Base-by-base conservation (phyloP, 2,329 filamentous ascomycete genomes). In the Fusarium drepaniforme region DNA sequence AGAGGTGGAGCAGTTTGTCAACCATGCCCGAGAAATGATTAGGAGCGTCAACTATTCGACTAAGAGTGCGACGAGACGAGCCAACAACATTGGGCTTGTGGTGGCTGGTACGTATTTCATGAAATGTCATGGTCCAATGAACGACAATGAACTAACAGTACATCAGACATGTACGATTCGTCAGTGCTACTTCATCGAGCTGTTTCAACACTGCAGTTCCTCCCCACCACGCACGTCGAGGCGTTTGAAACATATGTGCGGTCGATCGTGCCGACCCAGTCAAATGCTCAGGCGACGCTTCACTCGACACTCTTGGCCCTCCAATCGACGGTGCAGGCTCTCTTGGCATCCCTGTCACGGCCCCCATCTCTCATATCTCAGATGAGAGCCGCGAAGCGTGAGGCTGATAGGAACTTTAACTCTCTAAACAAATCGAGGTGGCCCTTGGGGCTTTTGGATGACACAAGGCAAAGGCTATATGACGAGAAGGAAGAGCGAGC, bases 1-100 rank as follows among this genome's bases (percentile, higher is more conserved):
- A 33, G 96, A 98, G 83, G 95, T 98, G 4, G 96, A 98, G 80
- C 92, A 97, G 77, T 98, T 99, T 82, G 92, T 98, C 64, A 92
- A 95, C 63, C 94, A 98, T 80, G 96, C 96, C 23, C 91, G 95
- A 77, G 96, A 98, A 66, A 96, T 95, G 83, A 92, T 99, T 44
- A 92, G 95, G 61, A 91, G 93, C 73, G 91, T 98, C 70, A 96
- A 96, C 79, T 92, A 93, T 78, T 93, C 94, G 65, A 96, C 94
- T 1, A 94, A 94, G 82, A 94, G 92, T 76, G 91, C 97, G 62
- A 92, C 97, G 44, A 91, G 96, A 67, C 90, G 95, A 67, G 92
- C 93, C 28, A 96, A 97, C 80, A 90, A 90, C 70, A 84, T 96
- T 33, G 91, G 91, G 57, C 91, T 93, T 76, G 90, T 90, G 56